A percentile compares a stretch with the other conserved stretches of the same genome.
phyloP scores from a whole-genome alignment of 1,284 basidiomycete species.

The Cutaneotrichosporon sp. region DNA sequence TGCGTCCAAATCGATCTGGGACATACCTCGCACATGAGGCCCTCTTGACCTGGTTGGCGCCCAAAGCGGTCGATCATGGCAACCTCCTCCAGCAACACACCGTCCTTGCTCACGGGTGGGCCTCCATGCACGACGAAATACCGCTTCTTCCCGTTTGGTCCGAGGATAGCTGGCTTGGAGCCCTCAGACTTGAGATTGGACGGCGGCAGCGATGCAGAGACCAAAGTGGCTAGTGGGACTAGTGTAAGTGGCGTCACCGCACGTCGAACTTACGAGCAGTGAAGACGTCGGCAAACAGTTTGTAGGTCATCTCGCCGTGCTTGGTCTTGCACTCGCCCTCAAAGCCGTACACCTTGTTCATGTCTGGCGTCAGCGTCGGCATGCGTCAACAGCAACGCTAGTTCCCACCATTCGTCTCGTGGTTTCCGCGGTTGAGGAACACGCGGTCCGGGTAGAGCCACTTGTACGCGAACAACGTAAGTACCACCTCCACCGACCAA shows the following conservation, averaged over 20 bases:
- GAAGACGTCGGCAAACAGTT: constrained; percentile 86
- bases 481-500: constrained; percentile 91
- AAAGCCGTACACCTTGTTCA: constrained; percentile 80
- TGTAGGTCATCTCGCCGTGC: constrained; percentile 82
- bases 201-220: constrained; percentile 67
- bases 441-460: constrained; percentile 86
- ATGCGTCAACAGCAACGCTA: not conserved
- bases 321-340: constrained; percentile 96
- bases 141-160: constrained; percentile 75
- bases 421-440: constrained; percentile 92
- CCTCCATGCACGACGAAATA: constrained; percentile 97
- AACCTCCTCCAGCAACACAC: constrained; percentile 87
- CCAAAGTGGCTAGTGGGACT: constrained; percentile 87
- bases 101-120: constrained; percentile 83
- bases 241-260: constrained; percentile 3
- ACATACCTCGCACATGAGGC: constrained; percentile 73
- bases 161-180: constrained; percentile 59
- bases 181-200: constrained; percentile 44
- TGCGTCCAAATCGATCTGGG: not conserved
- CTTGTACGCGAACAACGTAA: constrained; percentile 93
- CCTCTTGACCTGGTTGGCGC: constrained; percentile 87
- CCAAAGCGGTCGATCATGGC: constrained; percentile 80
- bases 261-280: constrained; percentile 64
- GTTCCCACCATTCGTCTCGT: constrained; percentile 65
- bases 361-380: constrained; percentile 53